phyloP scores from a whole-genome alignment of 2,329 filamentous ascomycete genomes.

The Paracamarosporium sp. region DNA sequence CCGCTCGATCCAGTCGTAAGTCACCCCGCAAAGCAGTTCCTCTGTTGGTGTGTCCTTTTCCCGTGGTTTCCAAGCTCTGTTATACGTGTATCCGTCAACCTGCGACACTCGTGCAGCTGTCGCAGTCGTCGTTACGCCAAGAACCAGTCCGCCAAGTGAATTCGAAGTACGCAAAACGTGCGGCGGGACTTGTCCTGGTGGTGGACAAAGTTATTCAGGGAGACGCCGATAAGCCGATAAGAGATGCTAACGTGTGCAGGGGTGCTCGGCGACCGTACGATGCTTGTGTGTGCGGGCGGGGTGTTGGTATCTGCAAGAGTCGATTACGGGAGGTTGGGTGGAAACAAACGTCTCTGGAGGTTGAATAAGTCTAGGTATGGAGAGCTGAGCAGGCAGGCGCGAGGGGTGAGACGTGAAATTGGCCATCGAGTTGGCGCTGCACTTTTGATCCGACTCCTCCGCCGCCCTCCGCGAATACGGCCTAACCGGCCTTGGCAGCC shows the following conservation, averaged over 20 bases:
- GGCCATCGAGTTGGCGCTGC: slow-evolving; percentile 7
- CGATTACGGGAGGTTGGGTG: background rate
- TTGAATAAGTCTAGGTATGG: background rate
- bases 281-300: background rate
- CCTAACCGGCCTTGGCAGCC: slow-evolving; percentile 15
- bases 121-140: background rate
- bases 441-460: slow-evolving; percentile 19
- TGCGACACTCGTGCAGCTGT: background rate
- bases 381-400: slow-evolving; percentile 5
- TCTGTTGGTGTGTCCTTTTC: slow-evolving; percentile 4
- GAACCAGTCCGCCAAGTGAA: background rate
- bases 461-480: slow-evolving; percentile 13
- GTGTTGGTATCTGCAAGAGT: background rate
- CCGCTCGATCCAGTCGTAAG: background rate
- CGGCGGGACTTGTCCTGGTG: slow-evolving; percentile 12
- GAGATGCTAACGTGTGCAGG: slow-evolving; percentile 28
- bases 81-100: background rate
- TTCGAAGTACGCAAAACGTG: background rate
- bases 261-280: slow-evolving; percentile 8
- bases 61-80: background rate
- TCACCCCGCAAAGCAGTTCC: background rate
- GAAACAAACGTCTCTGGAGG: background rate
- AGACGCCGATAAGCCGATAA: slow-evolving; percentile 46
- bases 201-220: slow-evolving; percentile 29
- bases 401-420: slow-evolving; percentile 16